Evolutionary conservation across 2,329 filamentous ascomycete genomes (phyloP).

Genomic region (Fusarium sp.): DNA sequence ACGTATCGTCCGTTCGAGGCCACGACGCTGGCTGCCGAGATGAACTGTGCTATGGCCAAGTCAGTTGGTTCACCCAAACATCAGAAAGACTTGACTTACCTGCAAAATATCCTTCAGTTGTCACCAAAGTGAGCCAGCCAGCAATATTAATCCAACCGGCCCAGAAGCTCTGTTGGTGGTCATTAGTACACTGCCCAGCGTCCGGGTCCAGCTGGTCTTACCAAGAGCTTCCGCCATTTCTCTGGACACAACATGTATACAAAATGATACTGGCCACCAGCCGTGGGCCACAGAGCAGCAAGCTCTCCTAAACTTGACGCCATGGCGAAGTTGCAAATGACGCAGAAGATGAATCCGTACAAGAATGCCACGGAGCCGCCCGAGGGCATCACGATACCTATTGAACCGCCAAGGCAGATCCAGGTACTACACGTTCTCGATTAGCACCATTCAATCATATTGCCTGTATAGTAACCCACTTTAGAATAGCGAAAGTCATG

Average conservation of each 20-base stretch:
- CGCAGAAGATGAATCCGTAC: slow-evolving; percentile 60
- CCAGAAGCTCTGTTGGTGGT: slow-evolving; percentile 52
- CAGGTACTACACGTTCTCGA: slow-evolving; percentile 29
- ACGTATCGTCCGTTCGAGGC: slow-evolving; percentile 53
- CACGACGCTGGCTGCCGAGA: slow-evolving; percentile 55
- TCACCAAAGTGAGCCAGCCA: slow-evolving; percentile 59
- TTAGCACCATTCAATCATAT: background rate
- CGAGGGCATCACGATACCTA: slow-evolving; percentile 56
- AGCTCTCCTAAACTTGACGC: slow-evolving; percentile 57
- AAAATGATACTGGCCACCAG: slow-evolving; percentile 60
- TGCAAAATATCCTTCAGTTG: slow-evolving; percentile 57
- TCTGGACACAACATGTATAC: slow-evolving; percentile 55
- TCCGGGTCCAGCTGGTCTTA: slow-evolving; percentile 11
- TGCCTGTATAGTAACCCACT: slow-evolving; percentile 36
- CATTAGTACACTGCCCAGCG: background rate
- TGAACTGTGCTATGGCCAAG: slow-evolving; percentile 52
- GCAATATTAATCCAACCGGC: slow-evolving; percentile 58
- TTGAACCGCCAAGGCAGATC: slow-evolving; percentile 55
- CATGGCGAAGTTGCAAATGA: slow-evolving; percentile 57
- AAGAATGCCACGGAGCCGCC: slow-evolving; percentile 57
- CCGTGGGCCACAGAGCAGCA: slow-evolving; percentile 59
- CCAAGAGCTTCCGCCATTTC: slow-evolving; percentile 53
- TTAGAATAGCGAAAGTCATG: slow-evolving; percentile 58
- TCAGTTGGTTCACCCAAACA: background rate
- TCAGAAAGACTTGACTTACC: slow-evolving; percentile 37